phyloP scores from a whole-genome alignment of 2,329 filamentous ascomycete genomes.

The Calonectria fujianensis region DNA sequence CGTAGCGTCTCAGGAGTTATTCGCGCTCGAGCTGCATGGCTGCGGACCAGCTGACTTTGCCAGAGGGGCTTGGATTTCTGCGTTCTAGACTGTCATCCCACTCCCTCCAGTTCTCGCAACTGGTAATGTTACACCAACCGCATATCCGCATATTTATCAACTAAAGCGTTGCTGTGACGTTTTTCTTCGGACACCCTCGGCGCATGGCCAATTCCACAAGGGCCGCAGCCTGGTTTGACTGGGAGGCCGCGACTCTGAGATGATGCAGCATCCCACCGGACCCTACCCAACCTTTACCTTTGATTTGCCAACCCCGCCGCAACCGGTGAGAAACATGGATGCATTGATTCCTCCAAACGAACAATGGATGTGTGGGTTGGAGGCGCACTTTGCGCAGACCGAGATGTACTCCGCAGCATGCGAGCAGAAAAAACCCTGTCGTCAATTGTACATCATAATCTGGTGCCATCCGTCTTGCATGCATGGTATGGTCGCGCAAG shows the following conservation, averaged over 20 bases:
- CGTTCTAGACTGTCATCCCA: constrained; percentile 9
- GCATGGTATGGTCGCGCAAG: constrained; percentile 6
- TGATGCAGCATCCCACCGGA: constrained; percentile 33
- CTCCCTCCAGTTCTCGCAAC: constrained; percentile 1
- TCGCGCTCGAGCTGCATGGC: constrained; percentile 11
- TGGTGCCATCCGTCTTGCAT: constrained; percentile 5
- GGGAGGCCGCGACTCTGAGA: constrained; percentile 20
- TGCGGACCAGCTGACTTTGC: neutral
- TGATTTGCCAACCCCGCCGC: constrained; percentile 38
- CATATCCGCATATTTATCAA: constrained; percentile 23
- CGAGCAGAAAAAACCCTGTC: constrained; percentile 8
- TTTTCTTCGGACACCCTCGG: constrained; percentile 1
- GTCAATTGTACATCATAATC: constrained; percentile 21
- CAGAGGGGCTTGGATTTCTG: neutral
- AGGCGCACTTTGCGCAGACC: constrained; percentile 31
- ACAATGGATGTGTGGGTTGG: constrained; percentile 30
- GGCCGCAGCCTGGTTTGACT: neutral
- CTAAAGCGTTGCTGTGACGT: neutral
- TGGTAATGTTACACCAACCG: constrained; percentile 16
- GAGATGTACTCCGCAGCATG: constrained; percentile 35
- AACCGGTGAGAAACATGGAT: constrained; percentile 35
- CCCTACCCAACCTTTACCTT: constrained; percentile 11
- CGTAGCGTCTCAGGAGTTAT: constrained; percentile 30
- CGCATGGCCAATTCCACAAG: constrained; percentile 1
- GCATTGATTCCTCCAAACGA: constrained; percentile 15